Conservation (phyloP, 2,329 filamentous ascomycete genomes). For the Fusarium nodosum region DNA sequence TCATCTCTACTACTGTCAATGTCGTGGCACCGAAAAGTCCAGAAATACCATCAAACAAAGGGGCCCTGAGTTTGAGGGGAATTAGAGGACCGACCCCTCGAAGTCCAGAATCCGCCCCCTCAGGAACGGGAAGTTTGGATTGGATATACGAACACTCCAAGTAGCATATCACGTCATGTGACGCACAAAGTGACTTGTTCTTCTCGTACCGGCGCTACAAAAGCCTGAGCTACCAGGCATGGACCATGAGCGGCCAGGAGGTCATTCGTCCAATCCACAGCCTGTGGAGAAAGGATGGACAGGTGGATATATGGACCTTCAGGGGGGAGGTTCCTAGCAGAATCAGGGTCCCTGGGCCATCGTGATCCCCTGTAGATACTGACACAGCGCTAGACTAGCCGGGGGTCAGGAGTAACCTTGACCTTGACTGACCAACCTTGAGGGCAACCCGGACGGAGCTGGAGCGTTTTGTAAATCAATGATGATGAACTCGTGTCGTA, state of each 20-base stretch:
- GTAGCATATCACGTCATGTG: constrained; percentile 29
- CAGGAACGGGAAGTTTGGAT: constrained; percentile 26
- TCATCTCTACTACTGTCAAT: neutral
- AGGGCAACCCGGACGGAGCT: neutral
- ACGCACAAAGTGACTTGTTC: constrained; percentile 32
- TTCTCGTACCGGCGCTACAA: constrained; percentile 34
- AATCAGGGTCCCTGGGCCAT: constrained; percentile 43
- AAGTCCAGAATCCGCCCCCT: constrained; percentile 34
- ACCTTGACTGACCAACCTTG: constrained; percentile 12
- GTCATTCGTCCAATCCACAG: constrained; percentile 25
- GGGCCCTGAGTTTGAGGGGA: constrained; percentile 48
- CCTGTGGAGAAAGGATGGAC: constrained; percentile 21
- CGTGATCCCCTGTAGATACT: constrained; percentile 42
- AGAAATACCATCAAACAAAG: constrained; percentile 37
- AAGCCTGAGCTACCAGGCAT: constrained; percentile 37
- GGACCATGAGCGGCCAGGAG: constrained; percentile 35
- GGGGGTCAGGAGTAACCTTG: constrained; percentile 30
- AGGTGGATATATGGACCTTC: constrained; percentile 22
- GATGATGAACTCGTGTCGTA: constrained; percentile 16
- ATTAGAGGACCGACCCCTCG: constrained; percentile 47
- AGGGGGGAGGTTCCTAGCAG: constrained; percentile 31
- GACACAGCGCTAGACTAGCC: constrained; percentile 40
- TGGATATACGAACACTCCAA: constrained; percentile 21
- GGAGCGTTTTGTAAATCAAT: constrained; percentile 21
- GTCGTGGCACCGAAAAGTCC: constrained; percentile 18